These are phyloP conservation scores for Xylaria sp. DNA, from an alignment of 2,329 filamentous ascomycete species.

Conservation along the genomic window DNA sequence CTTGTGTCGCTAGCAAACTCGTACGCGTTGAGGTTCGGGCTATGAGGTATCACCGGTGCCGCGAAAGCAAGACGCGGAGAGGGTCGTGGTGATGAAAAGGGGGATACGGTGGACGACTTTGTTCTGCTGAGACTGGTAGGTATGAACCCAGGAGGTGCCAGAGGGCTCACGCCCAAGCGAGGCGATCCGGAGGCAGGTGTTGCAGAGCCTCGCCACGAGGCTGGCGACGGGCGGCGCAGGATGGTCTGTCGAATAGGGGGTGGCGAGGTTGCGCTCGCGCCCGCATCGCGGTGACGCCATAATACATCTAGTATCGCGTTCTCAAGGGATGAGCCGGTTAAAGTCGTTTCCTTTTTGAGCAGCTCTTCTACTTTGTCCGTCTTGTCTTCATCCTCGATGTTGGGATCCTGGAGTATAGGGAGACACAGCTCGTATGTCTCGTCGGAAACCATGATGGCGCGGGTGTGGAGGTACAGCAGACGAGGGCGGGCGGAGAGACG, in stretches of 20 bases:
- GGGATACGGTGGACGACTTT: constrained; percentile 80
- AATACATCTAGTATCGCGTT: constrained; percentile 89
- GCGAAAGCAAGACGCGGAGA: constrained; percentile 90
- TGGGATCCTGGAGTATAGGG: constrained; percentile 81
- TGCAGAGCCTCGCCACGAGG: constrained; percentile 85
- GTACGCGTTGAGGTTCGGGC: constrained; percentile 91
- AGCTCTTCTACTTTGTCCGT: constrained; percentile 89
- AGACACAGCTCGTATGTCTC: constrained; percentile 90
- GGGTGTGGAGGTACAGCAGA: constrained; percentile 25
- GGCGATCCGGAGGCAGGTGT: constrained; percentile 86
- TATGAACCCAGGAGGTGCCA: constrained; percentile 82
- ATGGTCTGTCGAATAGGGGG: constrained; percentile 87
- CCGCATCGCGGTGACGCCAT: constrained; percentile 79
- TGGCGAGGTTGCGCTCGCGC: constrained; percentile 71
- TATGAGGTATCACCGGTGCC: constrained; percentile 89
- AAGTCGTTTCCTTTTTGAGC: constrained; percentile 75
- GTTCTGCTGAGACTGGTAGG: constrained; percentile 77
- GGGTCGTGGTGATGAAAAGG: constrained; percentile 91
- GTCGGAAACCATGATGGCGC: constrained; percentile 81
- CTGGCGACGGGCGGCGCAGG: constrained; percentile 87
- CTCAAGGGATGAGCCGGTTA: constrained; percentile 80
- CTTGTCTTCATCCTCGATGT: constrained; percentile 92
- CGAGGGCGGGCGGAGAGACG: constrained; percentile 13
- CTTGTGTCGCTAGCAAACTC: constrained; percentile 86
- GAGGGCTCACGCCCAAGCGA: constrained; percentile 79